A percentile compares a stretch with the other conserved stretches of the same genome.
Evolutionary conservation across 192 early-diverging fungal genomes (phyloP).

Genomic region (Backusella circina): DNA sequence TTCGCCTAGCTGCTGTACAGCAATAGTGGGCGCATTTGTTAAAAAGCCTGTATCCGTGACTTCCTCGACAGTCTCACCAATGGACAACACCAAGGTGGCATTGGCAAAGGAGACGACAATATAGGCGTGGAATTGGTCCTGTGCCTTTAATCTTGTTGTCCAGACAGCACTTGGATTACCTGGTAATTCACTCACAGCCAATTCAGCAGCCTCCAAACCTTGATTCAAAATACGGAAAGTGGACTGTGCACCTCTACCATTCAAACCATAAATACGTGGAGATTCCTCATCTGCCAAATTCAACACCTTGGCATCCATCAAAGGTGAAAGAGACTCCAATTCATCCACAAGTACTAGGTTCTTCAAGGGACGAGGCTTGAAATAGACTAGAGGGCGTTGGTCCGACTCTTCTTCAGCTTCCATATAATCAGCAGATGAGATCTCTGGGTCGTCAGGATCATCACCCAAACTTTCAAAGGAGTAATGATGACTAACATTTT

Average conservation of each 20-base stretch:
- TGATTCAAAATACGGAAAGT: constrained; percentile 88
- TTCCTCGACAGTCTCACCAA: constrained; percentile 92
- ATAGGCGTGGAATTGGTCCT: constrained; percentile 70
- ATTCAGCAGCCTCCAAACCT: constrained; percentile 88
- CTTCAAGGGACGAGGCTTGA: constrained; percentile 72
- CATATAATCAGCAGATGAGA: constrained; percentile 65
- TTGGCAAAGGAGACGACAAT: constrained; percentile 93
- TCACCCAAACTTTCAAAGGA: constrained; percentile 94
- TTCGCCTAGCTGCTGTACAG: constrained; percentile 79
- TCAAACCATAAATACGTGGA: constrained; percentile 90
- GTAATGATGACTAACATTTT: constrained; percentile 82
- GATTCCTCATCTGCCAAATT: constrained; percentile 90
- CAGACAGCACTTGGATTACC: constrained; percentile 93
- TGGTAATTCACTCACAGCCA: constrained; percentile 90
- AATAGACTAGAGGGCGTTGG: constrained; percentile 51
- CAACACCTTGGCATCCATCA: constrained; percentile 81
- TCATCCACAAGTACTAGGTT: constrained; percentile 93
- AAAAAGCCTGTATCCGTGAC: constrained; percentile 89
- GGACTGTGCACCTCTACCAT: constrained; percentile 77
- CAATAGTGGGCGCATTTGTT: constrained; percentile 78
- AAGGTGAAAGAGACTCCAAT: constrained; percentile 74
- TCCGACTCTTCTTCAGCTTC: constrained; percentile 42
- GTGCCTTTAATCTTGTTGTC: constrained; percentile 50
- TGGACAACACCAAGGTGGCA: constrained; percentile 88
- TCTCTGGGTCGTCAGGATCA: constrained; percentile 82